Evolutionary conservation across 2,329 filamentous ascomycete species (phyloP).

Genomic region (Trichoderma lentiforme): DNA sequence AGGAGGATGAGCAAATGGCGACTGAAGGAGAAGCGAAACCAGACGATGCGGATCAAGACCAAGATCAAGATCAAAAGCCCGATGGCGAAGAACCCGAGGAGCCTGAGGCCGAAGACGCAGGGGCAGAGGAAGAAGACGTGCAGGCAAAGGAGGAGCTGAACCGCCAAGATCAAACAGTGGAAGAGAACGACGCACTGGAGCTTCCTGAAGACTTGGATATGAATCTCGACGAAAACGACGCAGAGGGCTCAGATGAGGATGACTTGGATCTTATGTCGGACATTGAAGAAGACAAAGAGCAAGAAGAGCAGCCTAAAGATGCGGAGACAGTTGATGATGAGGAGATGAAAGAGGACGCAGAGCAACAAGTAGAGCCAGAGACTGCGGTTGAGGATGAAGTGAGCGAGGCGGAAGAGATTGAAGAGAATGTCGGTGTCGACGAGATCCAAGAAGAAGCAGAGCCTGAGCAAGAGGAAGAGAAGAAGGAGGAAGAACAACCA

Average conservation of each 20-base stretch:
- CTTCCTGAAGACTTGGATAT: slow-evolving; percentile 87
- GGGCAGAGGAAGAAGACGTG: slow-evolving; percentile 53
- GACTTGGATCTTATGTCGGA: slow-evolving; percentile 58
- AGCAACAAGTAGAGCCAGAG: slow-evolving; percentile 38
- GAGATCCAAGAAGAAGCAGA: slow-evolving; percentile 47
- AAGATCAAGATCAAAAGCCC: slow-evolving; percentile 44
- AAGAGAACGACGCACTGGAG: slow-evolving; percentile 78
- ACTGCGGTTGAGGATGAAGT: slow-evolving; percentile 53
- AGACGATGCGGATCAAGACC: slow-evolving; percentile 39
- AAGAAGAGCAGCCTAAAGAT: slow-evolving; percentile 36
- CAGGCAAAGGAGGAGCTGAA: slow-evolving; percentile 55
- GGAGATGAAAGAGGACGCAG: slow-evolving; percentile 35
- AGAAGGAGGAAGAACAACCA: slow-evolving; percentile 47
- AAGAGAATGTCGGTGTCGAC: slow-evolving; percentile 38
- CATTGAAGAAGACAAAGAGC: slow-evolving; percentile 44
- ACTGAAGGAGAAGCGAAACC: slow-evolving; percentile 57
- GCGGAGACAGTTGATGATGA: slow-evolving; percentile 38
- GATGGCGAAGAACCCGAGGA: slow-evolving; percentile 39
- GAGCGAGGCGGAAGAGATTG: slow-evolving; percentile 52
- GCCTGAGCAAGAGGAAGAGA: slow-evolving; percentile 45
- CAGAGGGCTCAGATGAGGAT: slow-evolving; percentile 54
- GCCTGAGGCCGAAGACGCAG: slow-evolving; percentile 42
- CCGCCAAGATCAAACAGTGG: slow-evolving; percentile 68
- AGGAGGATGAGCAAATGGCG: slow-evolving; percentile 59
- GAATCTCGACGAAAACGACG: slow-evolving; percentile 67